A percentile compares a stretch with the other conserved stretches of the same genome.
phyloP scores from a whole-genome alignment of 805 yeast species.

The Candida ulmi region DNA sequence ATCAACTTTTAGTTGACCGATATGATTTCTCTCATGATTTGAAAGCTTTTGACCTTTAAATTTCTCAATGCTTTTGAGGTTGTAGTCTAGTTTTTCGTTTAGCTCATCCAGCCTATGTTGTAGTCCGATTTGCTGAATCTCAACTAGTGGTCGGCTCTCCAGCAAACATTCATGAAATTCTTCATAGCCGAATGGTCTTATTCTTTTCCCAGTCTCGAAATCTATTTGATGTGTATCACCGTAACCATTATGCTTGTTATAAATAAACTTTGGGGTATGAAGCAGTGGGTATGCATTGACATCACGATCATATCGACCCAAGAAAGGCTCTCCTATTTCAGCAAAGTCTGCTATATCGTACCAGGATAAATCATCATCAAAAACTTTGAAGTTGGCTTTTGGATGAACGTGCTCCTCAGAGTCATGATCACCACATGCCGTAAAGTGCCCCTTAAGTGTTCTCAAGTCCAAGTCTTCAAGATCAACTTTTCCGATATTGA shows the following conservation, averaged over 20 bases:
- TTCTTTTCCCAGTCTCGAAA: constrained; percentile 27
- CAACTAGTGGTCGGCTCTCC: constrained; percentile 33
- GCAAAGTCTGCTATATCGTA: constrained; percentile 55
- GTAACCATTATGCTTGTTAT: constrained; percentile 56
- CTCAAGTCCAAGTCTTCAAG: constrained; percentile 55
- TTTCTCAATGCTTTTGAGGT: constrained; percentile 22
- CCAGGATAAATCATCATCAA: constrained; percentile 57
- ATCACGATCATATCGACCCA: constrained; percentile 30
- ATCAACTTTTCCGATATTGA: constrained; percentile 61
- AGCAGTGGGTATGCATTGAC: constrained; percentile 57
- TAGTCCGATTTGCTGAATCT: constrained; percentile 36
- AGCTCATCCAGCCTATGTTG: constrained; percentile 14
- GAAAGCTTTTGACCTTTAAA: constrained; percentile 21
- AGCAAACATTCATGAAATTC: constrained; percentile 56
- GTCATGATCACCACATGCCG: constrained; percentile 7
- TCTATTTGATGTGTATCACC: constrained; percentile 36
- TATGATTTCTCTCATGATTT: constrained; percentile 8
- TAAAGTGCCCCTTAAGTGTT: constrained; percentile 36
- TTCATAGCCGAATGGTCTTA: constrained; percentile 45
- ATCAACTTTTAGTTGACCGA: constrained; percentile 17
- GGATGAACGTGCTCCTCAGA: constrained; percentile 4
- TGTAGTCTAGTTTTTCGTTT: constrained; percentile 27
- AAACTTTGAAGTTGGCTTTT: constrained; percentile 27
- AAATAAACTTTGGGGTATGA: constrained; percentile 64
- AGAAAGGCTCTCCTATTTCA: constrained; percentile 44